Conservation (phyloP, 192 early-diverging fungal genomes). For the Backusella westeae region DNA sequence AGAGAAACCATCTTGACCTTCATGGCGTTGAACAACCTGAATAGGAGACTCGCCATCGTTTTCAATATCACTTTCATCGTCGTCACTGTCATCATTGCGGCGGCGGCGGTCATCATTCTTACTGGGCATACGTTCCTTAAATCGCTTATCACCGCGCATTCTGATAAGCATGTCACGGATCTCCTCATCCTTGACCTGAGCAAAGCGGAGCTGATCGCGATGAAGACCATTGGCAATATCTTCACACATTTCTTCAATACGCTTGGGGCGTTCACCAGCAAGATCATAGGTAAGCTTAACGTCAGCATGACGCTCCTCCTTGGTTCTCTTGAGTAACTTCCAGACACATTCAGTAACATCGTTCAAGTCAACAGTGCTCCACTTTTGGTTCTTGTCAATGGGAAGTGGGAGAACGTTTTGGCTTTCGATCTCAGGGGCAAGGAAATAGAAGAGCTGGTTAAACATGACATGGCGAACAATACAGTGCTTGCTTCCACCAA, state of each 20-base stretch:
- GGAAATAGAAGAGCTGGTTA: conserved; percentile 25
- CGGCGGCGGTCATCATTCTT: background rate
- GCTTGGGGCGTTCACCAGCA: background rate
- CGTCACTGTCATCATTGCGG: background rate
- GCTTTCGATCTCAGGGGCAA: conserved; percentile 17
- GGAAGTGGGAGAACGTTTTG: conserved; percentile 14
- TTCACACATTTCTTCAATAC: background rate
- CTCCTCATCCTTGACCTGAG: background rate
- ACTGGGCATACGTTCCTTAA: background rate
- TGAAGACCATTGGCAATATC: conserved; percentile 13
- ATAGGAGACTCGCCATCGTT: background rate
- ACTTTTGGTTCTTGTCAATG: conserved; percentile 19
- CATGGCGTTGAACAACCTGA: background rate
- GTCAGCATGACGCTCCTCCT: background rate
- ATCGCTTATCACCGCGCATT: conserved; percentile 18
- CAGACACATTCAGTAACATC: conserved; percentile 20
- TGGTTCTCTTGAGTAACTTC: background rate
- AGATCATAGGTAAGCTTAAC: conserved; percentile 2
- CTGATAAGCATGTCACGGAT: background rate
- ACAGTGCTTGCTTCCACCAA: background rate
- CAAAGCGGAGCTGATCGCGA: conserved; percentile 3
- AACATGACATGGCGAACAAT: conserved; percentile 17
- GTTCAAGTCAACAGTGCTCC: conserved; percentile 18
- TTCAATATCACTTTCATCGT: background rate
- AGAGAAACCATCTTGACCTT: conserved; percentile 10